Percentiles rank a stretch among this genome's conserved stretches.
phyloP scores from a whole-genome alignment of 176 grass and related monocot genomes.

The Melocanna baccifera region DNA sequence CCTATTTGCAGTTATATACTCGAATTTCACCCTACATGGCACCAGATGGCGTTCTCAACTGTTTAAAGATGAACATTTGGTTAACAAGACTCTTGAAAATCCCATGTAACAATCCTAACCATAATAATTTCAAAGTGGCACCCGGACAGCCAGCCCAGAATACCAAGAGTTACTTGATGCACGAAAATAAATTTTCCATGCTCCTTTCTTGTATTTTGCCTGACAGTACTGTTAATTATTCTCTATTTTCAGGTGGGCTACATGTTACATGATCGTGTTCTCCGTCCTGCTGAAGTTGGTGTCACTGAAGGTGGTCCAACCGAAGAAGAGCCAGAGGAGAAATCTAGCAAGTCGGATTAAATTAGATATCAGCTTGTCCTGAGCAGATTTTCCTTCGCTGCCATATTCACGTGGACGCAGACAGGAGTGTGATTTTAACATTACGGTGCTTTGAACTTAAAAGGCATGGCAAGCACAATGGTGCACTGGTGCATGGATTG shows the following conservation, averaged over 20 bases:
- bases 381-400: not conserved
- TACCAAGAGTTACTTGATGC: not conserved
- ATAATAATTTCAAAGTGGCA: not conserved
- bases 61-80: not conserved
- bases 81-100: not conserved
- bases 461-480: not conserved
- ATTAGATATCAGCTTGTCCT: not conserved
- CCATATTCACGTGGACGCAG: not conserved
- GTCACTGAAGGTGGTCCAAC: slow-evolving; percentile 36
- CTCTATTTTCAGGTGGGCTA: slow-evolving; percentile 44
- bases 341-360: slow-evolving; percentile 13
- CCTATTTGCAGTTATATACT: not conserved
- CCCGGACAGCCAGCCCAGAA: not conserved
- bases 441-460: not conserved
- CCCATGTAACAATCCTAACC: not conserved
- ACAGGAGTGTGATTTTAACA: not conserved
- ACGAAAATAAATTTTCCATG: not conserved
- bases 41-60: not conserved
- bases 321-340: slow-evolving; percentile 23
- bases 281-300: slow-evolving; percentile 62
- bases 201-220: not conserved
- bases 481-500: not conserved
- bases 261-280: slow-evolving; percentile 58
- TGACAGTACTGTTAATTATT: not conserved
- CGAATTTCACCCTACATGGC: not conserved